Percentiles rank a stretch among this genome's conserved stretches.
These are phyloP conservation scores for Mercurialis annua DNA, from an alignment of 345 rosid species.

Conservation along the genomic window DNA sequence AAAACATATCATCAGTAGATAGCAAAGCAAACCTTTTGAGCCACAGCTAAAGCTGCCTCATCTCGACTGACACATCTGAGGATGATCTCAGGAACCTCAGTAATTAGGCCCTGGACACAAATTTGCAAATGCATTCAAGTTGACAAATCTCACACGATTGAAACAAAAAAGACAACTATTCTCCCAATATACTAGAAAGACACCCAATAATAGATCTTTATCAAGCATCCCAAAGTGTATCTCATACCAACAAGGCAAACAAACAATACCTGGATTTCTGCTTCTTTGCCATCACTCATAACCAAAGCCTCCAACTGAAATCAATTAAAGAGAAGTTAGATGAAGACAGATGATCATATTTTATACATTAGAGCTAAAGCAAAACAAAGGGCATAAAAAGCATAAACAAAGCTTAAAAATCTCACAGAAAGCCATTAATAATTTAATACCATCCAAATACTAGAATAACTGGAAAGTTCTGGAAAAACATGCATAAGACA, in stretches of 20 bases:
- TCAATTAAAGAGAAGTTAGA: constrained; percentile 23
- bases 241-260: background rate
- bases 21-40: constrained; percentile 65
- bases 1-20: background rate
- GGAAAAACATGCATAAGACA: background rate
- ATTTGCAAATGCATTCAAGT: background rate
- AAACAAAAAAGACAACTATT: background rate
- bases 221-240: background rate
- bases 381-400: background rate
- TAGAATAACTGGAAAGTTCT: background rate
- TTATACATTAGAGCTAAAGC: background rate
- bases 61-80: constrained; percentile 90
- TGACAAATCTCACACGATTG: too few species aligned
- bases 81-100: constrained; percentile 95
- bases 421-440: too few species aligned
- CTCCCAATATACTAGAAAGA: background rate
- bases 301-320: constrained; percentile 82
- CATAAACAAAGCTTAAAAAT: background rate
- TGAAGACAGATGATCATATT: constrained; percentile 10
- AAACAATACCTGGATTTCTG: constrained; percentile 75
- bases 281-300: constrained; percentile 63
- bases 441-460: too few species aligned
- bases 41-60: constrained; percentile 95
- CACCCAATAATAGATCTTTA: background rate
- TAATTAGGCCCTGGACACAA: constrained; percentile 57